Evolutionary conservation across 1,139 yeast genomes (phyloP), one percentile per base, ranked within the genome.

Genomic region (Pneumocystis jirovecii): DNA sequence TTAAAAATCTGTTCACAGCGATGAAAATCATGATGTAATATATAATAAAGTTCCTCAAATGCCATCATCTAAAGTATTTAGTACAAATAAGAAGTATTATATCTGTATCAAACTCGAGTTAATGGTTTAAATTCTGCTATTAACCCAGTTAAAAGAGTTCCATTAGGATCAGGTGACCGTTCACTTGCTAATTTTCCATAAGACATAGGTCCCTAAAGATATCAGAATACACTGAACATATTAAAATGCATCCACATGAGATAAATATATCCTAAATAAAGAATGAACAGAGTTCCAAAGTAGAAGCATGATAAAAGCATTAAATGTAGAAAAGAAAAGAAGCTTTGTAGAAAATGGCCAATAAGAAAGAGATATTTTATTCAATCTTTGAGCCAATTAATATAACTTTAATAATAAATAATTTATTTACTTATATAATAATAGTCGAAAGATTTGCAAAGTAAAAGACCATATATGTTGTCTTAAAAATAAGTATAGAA

Each of bases 101-200:
- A 1, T 35, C 17, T 31, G n/a, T 10, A 31, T 31, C n/a, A 21
- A 60, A 67, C 68, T 44, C 72, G 71, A n/a, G 85, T 82, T 67
- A 88, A 81, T 57, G 82, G 83, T 65, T 82, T 78, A 21, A 79
- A 64, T 8, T 67, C 77, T 4, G 81, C 76, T 61, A 82, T 79
- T 69, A 91, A 79, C 0, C 97, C 97, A 2, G 86, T 80, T 12
- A 90, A 75, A 64, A 91, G 77, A 1, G 96, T 86, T 63, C 83
- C 85, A 66, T 88, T 81, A 2, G 91, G 93, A 68, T 87, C 89
- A 0, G 85, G 76, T 21, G 93, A 84, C 63, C 83, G 79, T 6
- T 84, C 78, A 61, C 93, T 85, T 40, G 90, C 80, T 29, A 88
- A 84, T 66, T 83, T 84, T 35, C 85, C 85, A 44, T 89, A 84